These are phyloP conservation scores for Penicillium vulpinum DNA, from an alignment of 2,329 filamentous ascomycete genomes.

Conservation along the genomic window DNA sequence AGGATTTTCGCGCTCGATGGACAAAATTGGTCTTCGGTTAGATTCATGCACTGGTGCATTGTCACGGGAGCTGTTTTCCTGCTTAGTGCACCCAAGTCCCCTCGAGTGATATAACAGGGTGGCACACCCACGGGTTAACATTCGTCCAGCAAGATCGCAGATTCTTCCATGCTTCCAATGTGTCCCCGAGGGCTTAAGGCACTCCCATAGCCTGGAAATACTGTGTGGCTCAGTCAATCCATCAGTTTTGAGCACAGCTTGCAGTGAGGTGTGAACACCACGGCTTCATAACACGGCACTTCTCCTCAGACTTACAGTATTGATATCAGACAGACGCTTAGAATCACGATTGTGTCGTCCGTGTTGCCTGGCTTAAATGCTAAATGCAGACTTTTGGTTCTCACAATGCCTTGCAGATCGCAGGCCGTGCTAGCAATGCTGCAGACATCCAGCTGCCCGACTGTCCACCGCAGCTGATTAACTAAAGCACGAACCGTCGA, in stretches of 20 bases:
- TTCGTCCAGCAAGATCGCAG: neutral
- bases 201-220: neutral
- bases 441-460: neutral
- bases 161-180: neutral
- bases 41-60: neutral
- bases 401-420: neutral
- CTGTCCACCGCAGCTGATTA: neutral
- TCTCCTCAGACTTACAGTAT: too few relatives aligned
- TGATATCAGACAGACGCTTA: neutral
- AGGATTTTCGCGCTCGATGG: neutral
- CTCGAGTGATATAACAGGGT: neutral
- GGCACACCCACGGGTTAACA: neutral
- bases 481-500: too few relatives aligned
- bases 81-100: neutral
- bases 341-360: neutral
- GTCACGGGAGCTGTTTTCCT: neutral
- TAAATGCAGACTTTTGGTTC: neutral
- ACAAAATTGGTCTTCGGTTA: neutral
- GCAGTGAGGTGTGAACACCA: neutral
- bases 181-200: neutral
- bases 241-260: neutral
- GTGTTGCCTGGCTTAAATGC: neutral
- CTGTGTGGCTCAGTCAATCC: neutral
- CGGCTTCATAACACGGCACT: neutral
- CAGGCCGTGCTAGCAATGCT: neutral